These are phyloP conservation scores for Xanthoparmelia taractica DNA, from an alignment of 495 filamentous ascomycete genomes.

Conservation along the genomic window DNA sequence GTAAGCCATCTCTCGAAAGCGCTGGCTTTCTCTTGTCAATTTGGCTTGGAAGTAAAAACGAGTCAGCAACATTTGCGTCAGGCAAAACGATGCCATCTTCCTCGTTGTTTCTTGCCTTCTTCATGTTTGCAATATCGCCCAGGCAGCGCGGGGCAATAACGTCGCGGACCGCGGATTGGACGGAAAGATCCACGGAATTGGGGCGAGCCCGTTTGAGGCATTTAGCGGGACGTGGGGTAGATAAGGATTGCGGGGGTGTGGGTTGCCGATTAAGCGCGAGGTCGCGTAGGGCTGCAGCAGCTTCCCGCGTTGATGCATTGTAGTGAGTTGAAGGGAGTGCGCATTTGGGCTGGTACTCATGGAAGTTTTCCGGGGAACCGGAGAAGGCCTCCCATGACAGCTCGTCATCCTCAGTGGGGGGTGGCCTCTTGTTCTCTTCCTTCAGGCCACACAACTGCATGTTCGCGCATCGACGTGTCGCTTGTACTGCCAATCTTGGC, in stretches of 20 bases:
- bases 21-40: slow-evolving; percentile 6
- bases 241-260: slow-evolving; percentile 29
- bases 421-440: slow-evolving; percentile 21
- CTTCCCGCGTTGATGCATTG: slow-evolving; percentile 42
- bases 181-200: slow-evolving; percentile 54
- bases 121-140: slow-evolving; percentile 21
- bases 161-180: slow-evolving; percentile 70
- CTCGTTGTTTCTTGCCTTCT: slow-evolving; percentile 24
- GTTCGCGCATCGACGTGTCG: slow-evolving; percentile 73
- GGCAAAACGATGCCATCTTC: slow-evolving; percentile 33
- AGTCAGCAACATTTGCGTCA: slow-evolving; percentile 36
- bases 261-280: slow-evolving; percentile 38
- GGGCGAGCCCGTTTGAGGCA: slow-evolving; percentile 63
- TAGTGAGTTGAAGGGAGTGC: slow-evolving; percentile 42
- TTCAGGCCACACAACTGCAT: slow-evolving; percentile 32
- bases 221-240: slow-evolving; percentile 26
- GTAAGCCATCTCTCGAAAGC: slow-evolving; percentile 11
- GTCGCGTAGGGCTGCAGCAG: slow-evolving; percentile 63
- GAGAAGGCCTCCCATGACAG: slow-evolving; percentile 41
- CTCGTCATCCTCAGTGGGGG: slow-evolving; percentile 8
- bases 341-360: slow-evolving; percentile 45
- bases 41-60: slow-evolving; percentile 32
- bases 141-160: slow-evolving; percentile 31
- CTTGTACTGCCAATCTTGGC: slow-evolving; percentile 67
- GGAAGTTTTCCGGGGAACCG: slow-evolving; percentile 49